Conservation (phyloP, 1,284 basidiomycete genomes). For the Sanghuangporus sanghuang region DNA sequence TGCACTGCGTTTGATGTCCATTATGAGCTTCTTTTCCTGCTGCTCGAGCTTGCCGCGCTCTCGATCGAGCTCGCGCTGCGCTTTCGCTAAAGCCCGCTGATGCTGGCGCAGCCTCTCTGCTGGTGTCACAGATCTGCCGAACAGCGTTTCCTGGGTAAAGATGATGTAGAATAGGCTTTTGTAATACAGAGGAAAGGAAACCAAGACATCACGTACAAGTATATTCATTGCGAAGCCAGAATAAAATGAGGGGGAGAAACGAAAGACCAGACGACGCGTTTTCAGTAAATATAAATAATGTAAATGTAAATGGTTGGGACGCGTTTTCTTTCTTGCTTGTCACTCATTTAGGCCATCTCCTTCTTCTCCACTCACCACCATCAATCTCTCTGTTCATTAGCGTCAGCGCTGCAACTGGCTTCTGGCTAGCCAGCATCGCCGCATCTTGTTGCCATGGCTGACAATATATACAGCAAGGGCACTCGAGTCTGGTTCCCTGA, state of each 20-base stretch:
- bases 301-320: too few species aligned
- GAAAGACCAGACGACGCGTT: not conserved
- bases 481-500: conserved; percentile 88
- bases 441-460: conserved; percentile 52
- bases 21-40: conserved; percentile 90
- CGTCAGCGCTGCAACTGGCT: not conserved
- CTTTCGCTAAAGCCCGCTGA: conserved; percentile 92
- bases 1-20: conserved; percentile 95
- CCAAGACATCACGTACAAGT: not conserved
- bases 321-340: too few species aligned
- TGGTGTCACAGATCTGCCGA: conserved; percentile 91
- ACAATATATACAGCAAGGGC: conserved; percentile 82
- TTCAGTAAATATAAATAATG: not conserved
- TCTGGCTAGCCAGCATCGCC: not conserved
- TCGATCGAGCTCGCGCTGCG: conserved; percentile 94
- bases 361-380: not conserved
- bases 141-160: conserved; percentile 77
- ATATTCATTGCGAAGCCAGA: not conserved
- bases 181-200: not conserved
- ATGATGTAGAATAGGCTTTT: not conserved
- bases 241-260: not conserved
- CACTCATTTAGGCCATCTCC: not conserved
- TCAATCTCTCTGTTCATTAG: not conserved
- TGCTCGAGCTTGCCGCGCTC: conserved; percentile 93
- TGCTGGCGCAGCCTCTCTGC: conserved; percentile 96